These are phyloP conservation scores for Lathyrus tuberosus DNA, from an alignment of 306 rosid species.

Conservation along the genomic window DNA sequence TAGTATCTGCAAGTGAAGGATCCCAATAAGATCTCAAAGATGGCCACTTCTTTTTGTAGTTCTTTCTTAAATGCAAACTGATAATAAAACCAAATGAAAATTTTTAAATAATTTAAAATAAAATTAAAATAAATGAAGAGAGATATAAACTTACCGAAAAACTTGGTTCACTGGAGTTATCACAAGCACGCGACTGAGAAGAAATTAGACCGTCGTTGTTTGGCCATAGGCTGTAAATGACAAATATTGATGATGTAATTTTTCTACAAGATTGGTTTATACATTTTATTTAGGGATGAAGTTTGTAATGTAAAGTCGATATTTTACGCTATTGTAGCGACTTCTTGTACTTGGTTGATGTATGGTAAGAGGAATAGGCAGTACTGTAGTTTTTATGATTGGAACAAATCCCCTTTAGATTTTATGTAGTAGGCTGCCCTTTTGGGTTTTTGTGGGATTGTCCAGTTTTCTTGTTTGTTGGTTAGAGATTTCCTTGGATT, in stretches of 20 bases:
- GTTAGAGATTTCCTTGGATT: too few species aligned
- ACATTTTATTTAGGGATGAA: too few species aligned
- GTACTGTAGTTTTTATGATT: too few species aligned
- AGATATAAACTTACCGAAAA: background rate
- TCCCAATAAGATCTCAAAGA: background rate
- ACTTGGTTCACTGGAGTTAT: background rate
- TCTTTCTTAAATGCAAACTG: background rate
- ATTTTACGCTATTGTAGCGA: too few species aligned
- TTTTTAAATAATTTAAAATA: background rate
- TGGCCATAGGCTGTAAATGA: background rate
- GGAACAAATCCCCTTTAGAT: too few species aligned
- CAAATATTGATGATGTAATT: background rate
- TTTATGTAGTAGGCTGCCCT: too few species aligned
- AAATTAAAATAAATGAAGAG: background rate
- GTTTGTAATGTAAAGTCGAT: too few species aligned
- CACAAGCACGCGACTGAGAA: background rate
- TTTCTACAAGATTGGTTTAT: background rate
- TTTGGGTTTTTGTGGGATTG: too few species aligned
- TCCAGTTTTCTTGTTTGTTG: too few species aligned
- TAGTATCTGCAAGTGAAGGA: background rate
- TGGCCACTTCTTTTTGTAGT: background rate
- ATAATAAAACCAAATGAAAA: background rate
- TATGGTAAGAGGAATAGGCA: too few species aligned
- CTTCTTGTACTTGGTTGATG: too few species aligned
- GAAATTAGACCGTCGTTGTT: background rate